Conservation (phyloP, 78 protist species). For the Pigoraptor vietnamica region DNA sequence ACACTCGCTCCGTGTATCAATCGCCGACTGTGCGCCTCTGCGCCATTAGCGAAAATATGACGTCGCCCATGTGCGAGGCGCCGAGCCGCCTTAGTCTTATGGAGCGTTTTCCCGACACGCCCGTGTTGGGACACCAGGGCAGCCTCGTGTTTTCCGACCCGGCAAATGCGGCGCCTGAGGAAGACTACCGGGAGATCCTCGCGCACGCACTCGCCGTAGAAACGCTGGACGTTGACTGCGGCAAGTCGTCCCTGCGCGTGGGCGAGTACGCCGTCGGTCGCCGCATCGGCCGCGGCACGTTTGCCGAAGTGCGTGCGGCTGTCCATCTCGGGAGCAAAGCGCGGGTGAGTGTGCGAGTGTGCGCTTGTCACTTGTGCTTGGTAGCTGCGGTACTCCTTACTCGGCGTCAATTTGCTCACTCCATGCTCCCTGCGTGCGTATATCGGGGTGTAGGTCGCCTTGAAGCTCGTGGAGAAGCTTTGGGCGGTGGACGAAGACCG, state of each 20-base stretch:
- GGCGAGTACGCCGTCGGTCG: not conserved
- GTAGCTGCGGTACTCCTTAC: no score
- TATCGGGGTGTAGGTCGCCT: not conserved
- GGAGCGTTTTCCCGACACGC: no score
- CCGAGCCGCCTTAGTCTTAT: not conserved
- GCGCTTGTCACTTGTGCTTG: no score
- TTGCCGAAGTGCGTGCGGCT: not conserved
- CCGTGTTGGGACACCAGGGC: no score
- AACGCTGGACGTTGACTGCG: not conserved
- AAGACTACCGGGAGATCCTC: not conserved
- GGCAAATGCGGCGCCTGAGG: not conserved
- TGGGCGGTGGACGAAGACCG: not conserved
- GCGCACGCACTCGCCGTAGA: not conserved
- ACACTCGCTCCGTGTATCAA: no score
- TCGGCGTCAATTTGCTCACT: no score
- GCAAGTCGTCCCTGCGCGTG: not conserved
- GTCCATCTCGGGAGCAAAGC: not conserved
- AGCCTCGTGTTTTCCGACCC: not conserved
- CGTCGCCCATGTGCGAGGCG: not conserved
- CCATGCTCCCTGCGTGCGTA: no score
- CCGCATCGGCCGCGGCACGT: not conserved
- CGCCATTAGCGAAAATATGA: no score
- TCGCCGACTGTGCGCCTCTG: no score
- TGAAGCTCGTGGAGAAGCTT: not conserved
- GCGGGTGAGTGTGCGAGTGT: no score